A percentile compares a stretch with the other conserved stretches of the same genome.
Conservation (phyloP, 2,329 filamentous ascomycete genomes). For the Pseudovirgaria hyperparasitica region DNA sequence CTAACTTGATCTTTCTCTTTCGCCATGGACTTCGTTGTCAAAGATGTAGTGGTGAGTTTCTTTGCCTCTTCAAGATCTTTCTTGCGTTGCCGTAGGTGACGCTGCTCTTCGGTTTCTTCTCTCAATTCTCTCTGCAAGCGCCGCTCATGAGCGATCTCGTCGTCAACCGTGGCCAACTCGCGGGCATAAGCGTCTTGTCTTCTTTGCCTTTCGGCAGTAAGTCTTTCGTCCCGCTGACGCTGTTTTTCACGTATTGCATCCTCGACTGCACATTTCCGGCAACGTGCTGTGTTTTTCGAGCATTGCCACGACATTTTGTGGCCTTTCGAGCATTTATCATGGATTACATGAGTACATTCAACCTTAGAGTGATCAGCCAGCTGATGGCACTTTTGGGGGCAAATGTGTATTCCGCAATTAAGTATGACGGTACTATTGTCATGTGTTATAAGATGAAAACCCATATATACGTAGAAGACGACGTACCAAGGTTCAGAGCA, state of each 20-base stretch:
- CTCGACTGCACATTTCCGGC: slow-evolving; percentile 41
- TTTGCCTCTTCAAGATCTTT: slow-evolving; percentile 27
- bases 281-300: slow-evolving; percentile 25
- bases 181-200: slow-evolving; percentile 33
- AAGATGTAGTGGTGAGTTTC: background rate
- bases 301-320: slow-evolving; percentile 42
- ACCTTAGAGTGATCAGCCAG: slow-evolving; percentile 46
- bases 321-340: slow-evolving; percentile 36
- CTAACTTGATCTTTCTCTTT: background rate
- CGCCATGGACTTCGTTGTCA: background rate
- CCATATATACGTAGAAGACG: background rate
- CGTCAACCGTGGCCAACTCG: slow-evolving; percentile 37
- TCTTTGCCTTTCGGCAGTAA: slow-evolving; percentile 36
- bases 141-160: slow-evolving; percentile 39
- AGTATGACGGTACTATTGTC: slow-evolving; percentile 35
- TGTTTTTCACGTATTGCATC: slow-evolving; percentile 32
- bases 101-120: slow-evolving; percentile 33
- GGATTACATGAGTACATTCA: slow-evolving; percentile 30
- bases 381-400: slow-evolving; percentile 49
- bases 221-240: slow-evolving; percentile 32
- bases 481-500: slow-evolving; percentile 51
- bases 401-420: slow-evolving; percentile 46
- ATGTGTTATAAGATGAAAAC: slow-evolving; percentile 1
- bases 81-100: slow-evolving; percentile 32
- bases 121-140: slow-evolving; percentile 29